Percentiles rank a stretch among this genome's conserved stretches.
phyloP scores from a whole-genome alignment of 2,329 filamentous ascomycete genomes.

The Elsinoe ampelina region DNA sequence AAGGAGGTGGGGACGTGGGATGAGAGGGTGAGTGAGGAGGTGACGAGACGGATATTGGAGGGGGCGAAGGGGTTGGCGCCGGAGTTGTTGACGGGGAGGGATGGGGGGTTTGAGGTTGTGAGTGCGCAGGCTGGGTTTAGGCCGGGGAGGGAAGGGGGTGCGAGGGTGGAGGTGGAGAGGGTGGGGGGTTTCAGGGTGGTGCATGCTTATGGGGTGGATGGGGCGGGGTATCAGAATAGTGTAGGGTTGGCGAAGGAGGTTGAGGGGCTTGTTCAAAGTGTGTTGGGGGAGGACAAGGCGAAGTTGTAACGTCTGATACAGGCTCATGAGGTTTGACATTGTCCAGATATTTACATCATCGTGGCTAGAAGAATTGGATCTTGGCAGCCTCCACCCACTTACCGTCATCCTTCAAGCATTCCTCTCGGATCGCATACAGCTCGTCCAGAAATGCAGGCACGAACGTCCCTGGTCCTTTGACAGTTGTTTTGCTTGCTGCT shows the following conservation, averaged over 20 bases:
- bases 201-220: conserved; percentile 41
- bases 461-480: conserved; percentile 76
- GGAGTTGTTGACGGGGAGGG: conserved; percentile 26
- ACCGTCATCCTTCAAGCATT: conserved; percentile 40
- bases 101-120: conserved; percentile 35
- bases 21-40: conserved; percentile 24
- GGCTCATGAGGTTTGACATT: too few species aligned
- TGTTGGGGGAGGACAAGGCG: conserved; percentile 16
- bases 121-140: conserved; percentile 36
- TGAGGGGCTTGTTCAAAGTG: conserved; percentile 22
- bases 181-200: conserved; percentile 29
- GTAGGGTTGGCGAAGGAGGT: conserved; percentile 18
- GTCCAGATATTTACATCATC: too few species aligned
- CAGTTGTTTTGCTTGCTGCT: conserved; percentile 49
- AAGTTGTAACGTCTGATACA: not conserved
- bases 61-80: conserved; percentile 28
- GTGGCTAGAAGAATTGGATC: conserved; percentile 28
- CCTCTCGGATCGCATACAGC: conserved; percentile 42
- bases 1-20: conserved; percentile 33
- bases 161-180: conserved; percentile 35
- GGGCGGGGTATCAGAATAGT: conserved; percentile 33
- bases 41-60: conserved; percentile 31
- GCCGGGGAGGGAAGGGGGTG: conserved; percentile 35
- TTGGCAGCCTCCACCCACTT: conserved; percentile 46
- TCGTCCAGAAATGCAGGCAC: conserved; percentile 77